Evolutionary conservation across 306 rosid species (phyloP).

Genomic region (barrel medic (Medicago truncatula)): MtrunA17r5.0-ANR NC_053049.1:14204001-14204500

Average conservation of each 20-base stretch:
- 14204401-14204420: constrained; percentile 91
- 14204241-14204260: neutral
- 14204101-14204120: neutral
- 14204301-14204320: constrained; percentile 27
- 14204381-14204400: constrained; percentile 88
- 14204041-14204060: neutral
- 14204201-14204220: neutral
- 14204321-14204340: constrained; percentile 31
- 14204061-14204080: neutral
- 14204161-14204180: neutral
- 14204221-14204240: neutral
- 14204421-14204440: constrained; percentile 56
- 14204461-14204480: constrained; percentile 40
- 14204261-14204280: no score
- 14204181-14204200: neutral
- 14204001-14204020: constrained; percentile 50
- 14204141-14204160: neutral
- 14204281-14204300: neutral
- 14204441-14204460: constrained; percentile 41
- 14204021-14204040: neutral
- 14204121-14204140: neutral
- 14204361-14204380: constrained; percentile 84
- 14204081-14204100: neutral
- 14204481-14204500: constrained; percentile 42
- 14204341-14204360: constrained; percentile 90